A percentile compares a stretch with the other conserved stretches of the same genome.
phyloP scores from a whole-genome alignment of 2,329 filamentous ascomycete genomes.

The Fusarium sacchari region DNA sequence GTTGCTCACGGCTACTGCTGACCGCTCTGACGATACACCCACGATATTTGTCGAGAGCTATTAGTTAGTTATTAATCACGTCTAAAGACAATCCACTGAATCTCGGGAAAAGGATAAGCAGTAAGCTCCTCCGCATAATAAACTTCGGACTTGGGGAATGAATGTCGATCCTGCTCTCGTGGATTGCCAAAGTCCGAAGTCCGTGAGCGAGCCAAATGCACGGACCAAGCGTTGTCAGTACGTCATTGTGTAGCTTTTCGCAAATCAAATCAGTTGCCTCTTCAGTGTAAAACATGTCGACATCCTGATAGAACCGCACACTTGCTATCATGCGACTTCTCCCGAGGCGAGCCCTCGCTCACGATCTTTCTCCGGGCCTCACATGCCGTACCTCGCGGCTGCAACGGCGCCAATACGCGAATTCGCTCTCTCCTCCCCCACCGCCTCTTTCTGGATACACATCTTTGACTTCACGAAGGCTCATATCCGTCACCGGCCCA shows the following conservation, averaged over 20 bases:
- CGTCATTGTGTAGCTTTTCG: slow-evolving; percentile 40
- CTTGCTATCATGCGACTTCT: slow-evolving; percentile 39
- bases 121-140: slow-evolving; percentile 3
- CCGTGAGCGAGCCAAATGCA: slow-evolving; percentile 17
- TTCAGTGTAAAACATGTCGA: slow-evolving; percentile 15
- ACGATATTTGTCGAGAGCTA: not conserved
- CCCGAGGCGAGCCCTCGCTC: slow-evolving; percentile 34
- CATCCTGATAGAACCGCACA: slow-evolving; percentile 16
- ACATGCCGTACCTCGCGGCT: slow-evolving; percentile 48
- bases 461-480: slow-evolving; percentile 75
- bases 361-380: slow-evolving; percentile 25
- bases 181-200: slow-evolving; percentile 26
- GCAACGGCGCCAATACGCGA: slow-evolving; percentile 48
- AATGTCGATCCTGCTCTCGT: slow-evolving; percentile 18
- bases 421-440: slow-evolving; percentile 48
- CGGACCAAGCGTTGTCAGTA: slow-evolving; percentile 31
- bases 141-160: not conserved
- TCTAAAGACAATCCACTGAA: not conserved
- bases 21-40: not conserved
- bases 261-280: slow-evolving; percentile 15
- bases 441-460: slow-evolving; percentile 61
- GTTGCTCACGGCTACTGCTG: slow-evolving; percentile 1
- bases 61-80: not conserved
- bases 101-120: slow-evolving; percentile 2
- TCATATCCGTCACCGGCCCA: slow-evolving; percentile 81